These are phyloP conservation scores for Phlyctochytrium planicorne DNA, from an alignment of 192 early-diverging fungal species.

Conservation along the genomic window DNA sequence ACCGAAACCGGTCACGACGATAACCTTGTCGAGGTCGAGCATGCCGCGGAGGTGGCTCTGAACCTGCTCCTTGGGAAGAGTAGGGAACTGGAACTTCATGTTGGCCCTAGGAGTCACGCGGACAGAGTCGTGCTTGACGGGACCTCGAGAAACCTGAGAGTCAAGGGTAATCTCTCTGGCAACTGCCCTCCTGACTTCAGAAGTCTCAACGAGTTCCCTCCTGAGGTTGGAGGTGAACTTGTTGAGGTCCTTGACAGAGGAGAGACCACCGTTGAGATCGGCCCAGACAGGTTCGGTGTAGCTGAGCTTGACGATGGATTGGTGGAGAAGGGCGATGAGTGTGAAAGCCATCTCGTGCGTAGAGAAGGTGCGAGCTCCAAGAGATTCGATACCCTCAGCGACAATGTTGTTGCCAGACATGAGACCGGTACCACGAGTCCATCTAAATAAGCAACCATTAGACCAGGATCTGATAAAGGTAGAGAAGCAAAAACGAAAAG, in stretches of 20 bases:
- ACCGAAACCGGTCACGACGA: slow-evolving; percentile 90
- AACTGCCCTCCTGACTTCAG: slow-evolving; percentile 85
- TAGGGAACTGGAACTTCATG: slow-evolving; percentile 81
- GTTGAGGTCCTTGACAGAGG: slow-evolving; percentile 82
- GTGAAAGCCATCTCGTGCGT: slow-evolving; percentile 93
- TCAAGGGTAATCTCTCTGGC: slow-evolving; percentile 75
- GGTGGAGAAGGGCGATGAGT: slow-evolving; percentile 84
- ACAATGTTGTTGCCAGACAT: slow-evolving; percentile 91
- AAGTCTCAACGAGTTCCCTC: slow-evolving; percentile 75
- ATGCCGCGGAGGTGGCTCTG: slow-evolving; percentile 68
- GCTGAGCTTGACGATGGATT: slow-evolving; percentile 69
- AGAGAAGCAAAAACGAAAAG: slow-evolving; percentile 12
- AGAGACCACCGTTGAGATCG: slow-evolving; percentile 87
- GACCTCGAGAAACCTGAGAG: slow-evolving; percentile 72
- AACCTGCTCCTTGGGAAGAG: slow-evolving; percentile 56
- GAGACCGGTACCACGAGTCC: slow-evolving; percentile 95
- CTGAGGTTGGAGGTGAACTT: slow-evolving; percentile 73
- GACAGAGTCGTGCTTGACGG: slow-evolving; percentile 52
- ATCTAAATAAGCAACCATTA: slow-evolving; percentile 36
- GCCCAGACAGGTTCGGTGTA: slow-evolving; percentile 81
- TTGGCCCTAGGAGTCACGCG: slow-evolving; percentile 81
- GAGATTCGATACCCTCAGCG: slow-evolving; percentile 81
- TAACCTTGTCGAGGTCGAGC: slow-evolving; percentile 87
- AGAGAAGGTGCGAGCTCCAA: slow-evolving; percentile 90
- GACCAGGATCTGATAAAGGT: too few relatives aligned